Evolutionary conservation across 768 basidiomycete species (phyloP).

Genomic region (Serpula lacrymans): DNA sequence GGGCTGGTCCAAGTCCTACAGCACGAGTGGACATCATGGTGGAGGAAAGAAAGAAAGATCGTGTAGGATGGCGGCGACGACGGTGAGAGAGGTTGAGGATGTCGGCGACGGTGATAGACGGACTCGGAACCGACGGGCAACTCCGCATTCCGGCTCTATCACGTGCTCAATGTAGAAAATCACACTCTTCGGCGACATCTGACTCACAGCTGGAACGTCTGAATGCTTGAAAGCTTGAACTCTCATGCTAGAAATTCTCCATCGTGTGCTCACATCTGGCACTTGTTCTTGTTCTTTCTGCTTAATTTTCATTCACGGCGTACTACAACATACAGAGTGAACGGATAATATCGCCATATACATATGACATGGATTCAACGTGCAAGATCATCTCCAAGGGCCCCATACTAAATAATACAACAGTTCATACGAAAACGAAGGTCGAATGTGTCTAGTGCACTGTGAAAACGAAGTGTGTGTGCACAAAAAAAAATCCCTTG

Average conservation of each 20-base stretch:
- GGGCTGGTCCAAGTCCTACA: conserved; percentile 54
- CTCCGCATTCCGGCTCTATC: neutral
- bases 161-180: too few species aligned
- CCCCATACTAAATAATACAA: neutral
- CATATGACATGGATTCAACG: too few species aligned
- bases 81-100: neutral
- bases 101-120: conserved; percentile 2
- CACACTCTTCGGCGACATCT: too few species aligned
- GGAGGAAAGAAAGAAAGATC: conserved; percentile 4
- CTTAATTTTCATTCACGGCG: neutral
- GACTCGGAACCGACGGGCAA: neutral
- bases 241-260: too few species aligned
- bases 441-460: conserved; percentile 1
- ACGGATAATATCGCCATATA: too few species aligned
- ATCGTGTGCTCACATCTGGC: too few species aligned
- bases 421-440: neutral
- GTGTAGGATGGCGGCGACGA: neutral
- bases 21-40: conserved; percentile 43
- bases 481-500: neutral
- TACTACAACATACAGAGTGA: neutral
- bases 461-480: neutral
- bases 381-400: too few species aligned
- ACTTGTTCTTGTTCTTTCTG: neutral
- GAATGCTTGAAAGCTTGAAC: too few species aligned
- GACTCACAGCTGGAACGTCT: too few species aligned